Conservation (phyloP, 2,329 filamentous ascomycete genomes). For the Bipolaris cookei region DNA sequence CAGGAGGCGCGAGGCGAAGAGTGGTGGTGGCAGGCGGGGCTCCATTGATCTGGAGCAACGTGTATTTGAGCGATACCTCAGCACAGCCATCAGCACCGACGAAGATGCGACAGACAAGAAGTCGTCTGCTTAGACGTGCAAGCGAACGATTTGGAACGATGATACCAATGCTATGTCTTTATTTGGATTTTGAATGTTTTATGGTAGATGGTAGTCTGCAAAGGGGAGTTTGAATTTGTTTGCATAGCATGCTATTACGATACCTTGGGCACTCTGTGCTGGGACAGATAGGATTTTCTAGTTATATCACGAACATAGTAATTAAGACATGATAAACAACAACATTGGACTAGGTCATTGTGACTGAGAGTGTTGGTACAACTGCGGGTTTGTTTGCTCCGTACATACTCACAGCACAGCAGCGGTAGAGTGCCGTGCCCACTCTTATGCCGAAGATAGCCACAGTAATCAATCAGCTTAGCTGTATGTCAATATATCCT, state of each 20-base stretch:
- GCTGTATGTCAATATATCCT: too few species aligned
- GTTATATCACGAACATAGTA: slow-evolving; percentile 16
- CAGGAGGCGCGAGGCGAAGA: slow-evolving; percentile 31
- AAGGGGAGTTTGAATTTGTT: slow-evolving; percentile 17
- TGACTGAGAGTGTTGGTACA: neutral
- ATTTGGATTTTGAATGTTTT: slow-evolving; percentile 5
- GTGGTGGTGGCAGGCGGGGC: slow-evolving; percentile 30
- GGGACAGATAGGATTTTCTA: slow-evolving; percentile 21
- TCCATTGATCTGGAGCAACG: slow-evolving; percentile 41
- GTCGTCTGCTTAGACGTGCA: slow-evolving; percentile 4
- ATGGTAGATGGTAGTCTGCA: slow-evolving; percentile 1
- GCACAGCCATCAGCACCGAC: slow-evolving; percentile 41
- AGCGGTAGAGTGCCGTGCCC: neutral
- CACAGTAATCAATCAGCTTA: neutral
- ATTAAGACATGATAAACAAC: slow-evolving; percentile 11
- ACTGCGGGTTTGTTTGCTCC: neutral
- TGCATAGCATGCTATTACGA: slow-evolving; percentile 35
- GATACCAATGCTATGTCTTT: neutral
- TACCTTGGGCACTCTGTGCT: slow-evolving; percentile 25
- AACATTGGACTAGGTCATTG: neutral
- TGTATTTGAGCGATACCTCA: slow-evolving; percentile 43
- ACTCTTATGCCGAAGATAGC: neutral
- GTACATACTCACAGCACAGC: neutral
- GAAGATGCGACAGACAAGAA: slow-evolving; percentile 38
- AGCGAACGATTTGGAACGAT: neutral